Conservation (phyloP, 495 filamentous ascomycete genomes). For the Aspergillus bridgeri region DNA sequence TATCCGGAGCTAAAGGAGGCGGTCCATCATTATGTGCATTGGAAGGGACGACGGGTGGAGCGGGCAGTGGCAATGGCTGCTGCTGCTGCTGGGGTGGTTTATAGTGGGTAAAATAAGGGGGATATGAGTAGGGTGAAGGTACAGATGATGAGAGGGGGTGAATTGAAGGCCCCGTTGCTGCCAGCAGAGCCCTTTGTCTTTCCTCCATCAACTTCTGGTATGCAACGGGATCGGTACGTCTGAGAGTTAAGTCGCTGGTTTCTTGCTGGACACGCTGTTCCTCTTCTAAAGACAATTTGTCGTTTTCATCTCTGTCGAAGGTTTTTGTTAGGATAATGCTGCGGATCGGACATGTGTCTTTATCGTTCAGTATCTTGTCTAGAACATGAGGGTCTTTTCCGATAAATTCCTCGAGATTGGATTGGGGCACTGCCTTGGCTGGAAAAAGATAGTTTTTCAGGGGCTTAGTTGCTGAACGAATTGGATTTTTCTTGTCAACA, state of each 20-base stretch:
- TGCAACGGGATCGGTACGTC: constrained; percentile 41
- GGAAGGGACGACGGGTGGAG: constrained; percentile 4
- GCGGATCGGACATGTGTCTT: constrained; percentile 39
- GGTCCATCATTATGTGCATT: constrained; percentile 16
- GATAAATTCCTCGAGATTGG: constrained; percentile 49
- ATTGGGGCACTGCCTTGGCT: constrained; percentile 48
- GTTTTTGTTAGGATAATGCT: constrained; percentile 56
- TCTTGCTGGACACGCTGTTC: constrained; percentile 41
- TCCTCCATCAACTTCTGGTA: constrained; percentile 24
- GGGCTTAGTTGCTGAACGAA: constrained; percentile 51
- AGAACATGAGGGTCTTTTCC: constrained; percentile 67
- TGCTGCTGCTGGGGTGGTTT: neutral
- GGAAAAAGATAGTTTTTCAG: constrained; percentile 53
- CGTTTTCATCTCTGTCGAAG: constrained; percentile 54
- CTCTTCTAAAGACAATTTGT: constrained; percentile 56
- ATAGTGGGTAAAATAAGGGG: neutral
- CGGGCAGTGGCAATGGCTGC: neutral
- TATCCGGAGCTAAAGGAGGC: constrained; percentile 17
- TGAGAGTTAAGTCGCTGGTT: constrained; percentile 41
- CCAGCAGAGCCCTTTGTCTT: constrained; percentile 10
- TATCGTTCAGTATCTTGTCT: constrained; percentile 57
- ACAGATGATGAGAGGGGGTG: neutral
- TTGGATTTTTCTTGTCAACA: constrained; percentile 76
- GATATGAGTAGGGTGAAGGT: neutral
- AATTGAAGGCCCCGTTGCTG: neutral